phyloP scores from a whole-genome alignment of 805 yeast genomes.

The Metschnikowia arizonensis region DNA sequence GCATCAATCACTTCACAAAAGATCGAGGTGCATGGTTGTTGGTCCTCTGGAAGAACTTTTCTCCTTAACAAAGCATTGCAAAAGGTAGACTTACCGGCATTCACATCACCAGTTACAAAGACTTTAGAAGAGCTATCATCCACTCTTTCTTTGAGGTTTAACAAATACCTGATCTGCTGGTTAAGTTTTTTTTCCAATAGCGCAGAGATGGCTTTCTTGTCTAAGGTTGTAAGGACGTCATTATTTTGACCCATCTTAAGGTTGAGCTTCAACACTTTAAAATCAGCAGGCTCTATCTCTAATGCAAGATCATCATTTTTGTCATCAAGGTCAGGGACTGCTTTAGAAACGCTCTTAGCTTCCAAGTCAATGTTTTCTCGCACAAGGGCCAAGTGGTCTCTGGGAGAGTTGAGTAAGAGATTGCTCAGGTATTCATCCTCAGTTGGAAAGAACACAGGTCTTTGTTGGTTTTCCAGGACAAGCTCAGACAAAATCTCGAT shows the following conservation, averaged over 20 bases:
- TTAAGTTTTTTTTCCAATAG: conserved; percentile 64
- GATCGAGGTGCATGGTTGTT: conserved; percentile 95
- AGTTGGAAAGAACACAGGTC: conserved; percentile 65
- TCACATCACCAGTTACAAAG: conserved; percentile 93
- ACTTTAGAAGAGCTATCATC: conserved; percentile 92
- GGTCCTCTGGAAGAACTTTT: conserved; percentile 86
- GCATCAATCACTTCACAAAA: conserved; percentile 93
- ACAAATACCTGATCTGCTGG: conserved; percentile 63
- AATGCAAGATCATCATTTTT: conserved; percentile 18
- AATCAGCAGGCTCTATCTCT: conserved; percentile 25
- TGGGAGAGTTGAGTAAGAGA: conserved; percentile 43
- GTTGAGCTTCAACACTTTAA: conserved; percentile 61
- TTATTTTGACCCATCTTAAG: conserved; percentile 48
- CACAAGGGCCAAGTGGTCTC: conserved; percentile 51
- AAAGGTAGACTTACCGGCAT: conserved; percentile 93
- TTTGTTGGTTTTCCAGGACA: conserved; percentile 49
- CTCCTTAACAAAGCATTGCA: conserved; percentile 85
- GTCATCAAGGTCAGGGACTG: conserved; percentile 13
- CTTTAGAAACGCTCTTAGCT: conserved; percentile 18
- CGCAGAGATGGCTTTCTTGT: conserved; percentile 63
- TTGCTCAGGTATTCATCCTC: conserved; percentile 31
- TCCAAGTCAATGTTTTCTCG: conserved; percentile 33
- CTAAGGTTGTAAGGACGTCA: conserved; percentile 53
- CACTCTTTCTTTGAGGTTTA: conserved; percentile 72
- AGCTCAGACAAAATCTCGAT: conserved; percentile 49